Percentiles rank a stretch among this genome's conserved stretches.
Conservation (phyloP, 768 basidiomycete species). For the Boletus rufocinnamomeus region DNA sequence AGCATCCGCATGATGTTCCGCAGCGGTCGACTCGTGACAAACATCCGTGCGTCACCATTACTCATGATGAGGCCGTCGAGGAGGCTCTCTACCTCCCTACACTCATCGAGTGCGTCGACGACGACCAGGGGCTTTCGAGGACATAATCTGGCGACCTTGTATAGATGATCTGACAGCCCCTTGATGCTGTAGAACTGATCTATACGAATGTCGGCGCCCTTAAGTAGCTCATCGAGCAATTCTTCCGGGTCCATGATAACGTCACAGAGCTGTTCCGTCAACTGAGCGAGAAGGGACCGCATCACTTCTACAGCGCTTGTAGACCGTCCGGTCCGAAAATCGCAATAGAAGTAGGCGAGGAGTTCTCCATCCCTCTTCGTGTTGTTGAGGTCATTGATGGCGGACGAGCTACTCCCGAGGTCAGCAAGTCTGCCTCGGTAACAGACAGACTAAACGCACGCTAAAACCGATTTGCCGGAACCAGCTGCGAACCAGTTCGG, state of each 20-base stretch:
- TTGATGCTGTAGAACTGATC: too few relatives aligned
- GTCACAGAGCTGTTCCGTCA: neutral
- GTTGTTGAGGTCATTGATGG: neutral
- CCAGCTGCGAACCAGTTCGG: neutral
- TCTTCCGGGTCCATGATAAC: neutral
- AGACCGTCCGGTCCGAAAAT: constrained; percentile 15
- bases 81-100: constrained; percentile 14
- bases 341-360: constrained; percentile 26
- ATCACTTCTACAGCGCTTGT: constrained; percentile 18
- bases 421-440: neutral
- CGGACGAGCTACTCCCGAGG: neutral
- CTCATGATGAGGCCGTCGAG: constrained; percentile 9
- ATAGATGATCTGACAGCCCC: too few relatives aligned
- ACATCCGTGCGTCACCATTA: neutral
- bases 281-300: constrained; percentile 24
- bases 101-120: too few relatives aligned
- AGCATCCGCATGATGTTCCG: constrained; percentile 6
- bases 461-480: constrained; percentile 3
- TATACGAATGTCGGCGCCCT: too few relatives aligned
- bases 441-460: neutral
- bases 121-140: too few relatives aligned
- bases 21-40: constrained; percentile 15
- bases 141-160: too few relatives aligned
- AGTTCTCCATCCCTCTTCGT: neutral
- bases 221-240: too few relatives aligned